phyloP scores from a whole-genome alignment of 345 rosid species.

The Erucastrum elatum region DNA sequence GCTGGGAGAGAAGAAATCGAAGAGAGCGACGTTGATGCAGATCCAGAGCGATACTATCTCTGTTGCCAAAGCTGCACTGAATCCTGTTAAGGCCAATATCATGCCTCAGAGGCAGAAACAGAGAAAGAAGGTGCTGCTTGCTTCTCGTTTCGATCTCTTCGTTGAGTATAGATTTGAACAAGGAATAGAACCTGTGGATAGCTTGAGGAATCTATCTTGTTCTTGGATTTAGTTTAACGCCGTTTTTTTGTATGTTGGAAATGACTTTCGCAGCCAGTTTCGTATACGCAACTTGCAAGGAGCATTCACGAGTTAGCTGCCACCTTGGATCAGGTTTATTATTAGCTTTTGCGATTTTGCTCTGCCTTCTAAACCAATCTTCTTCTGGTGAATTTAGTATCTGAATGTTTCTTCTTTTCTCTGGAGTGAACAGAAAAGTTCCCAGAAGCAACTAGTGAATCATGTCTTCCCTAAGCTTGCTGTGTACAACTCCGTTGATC shows the following conservation, averaged over 20 bases:
- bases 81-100: conserved; percentile 70
- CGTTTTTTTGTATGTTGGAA: neutral
- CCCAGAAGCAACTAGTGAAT: conserved; percentile 86
- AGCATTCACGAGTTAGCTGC: conserved; percentile 98
- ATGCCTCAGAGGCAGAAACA: conserved; percentile 71
- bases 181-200: conserved; percentile 1
- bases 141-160: conserved; percentile 4
- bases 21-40: conserved; percentile 81
- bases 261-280: conserved; percentile 71
- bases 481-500: conserved; percentile 97
- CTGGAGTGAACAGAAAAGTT: conserved; percentile 63
- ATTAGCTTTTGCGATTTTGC: conserved; percentile 12
- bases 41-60: conserved; percentile 89
- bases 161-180: neutral
- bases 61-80: conserved; percentile 83
- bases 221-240: conserved; percentile 3
- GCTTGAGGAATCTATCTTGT: neutral
- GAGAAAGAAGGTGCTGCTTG: conserved; percentile 57
- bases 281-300: conserved; percentile 97
- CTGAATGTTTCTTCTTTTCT: conserved; percentile 19
- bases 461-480: conserved; percentile 97
- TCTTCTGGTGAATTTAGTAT: neutral
- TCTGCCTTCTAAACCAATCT: neutral
- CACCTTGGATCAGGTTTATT: conserved; percentile 88
- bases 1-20: conserved; percentile 80